Percentiles rank a stretch among this genome's conserved stretches.
Evolutionary conservation across 179 eudicot genomes (phyloP).

Genomic region (Silene noctiflora): DNA sequence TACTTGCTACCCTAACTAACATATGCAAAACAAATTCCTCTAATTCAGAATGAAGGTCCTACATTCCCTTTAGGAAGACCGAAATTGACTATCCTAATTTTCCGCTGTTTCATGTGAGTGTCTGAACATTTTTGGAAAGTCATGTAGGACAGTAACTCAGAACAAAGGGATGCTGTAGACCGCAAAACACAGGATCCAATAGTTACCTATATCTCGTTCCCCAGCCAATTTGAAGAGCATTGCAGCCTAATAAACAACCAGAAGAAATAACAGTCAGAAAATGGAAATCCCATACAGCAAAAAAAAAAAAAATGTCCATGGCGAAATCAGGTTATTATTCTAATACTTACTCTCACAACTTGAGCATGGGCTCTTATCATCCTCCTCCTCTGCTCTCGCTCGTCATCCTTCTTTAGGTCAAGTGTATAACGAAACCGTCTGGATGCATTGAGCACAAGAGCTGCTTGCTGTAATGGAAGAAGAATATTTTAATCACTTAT

Average conservation of each 20-base stretch:
- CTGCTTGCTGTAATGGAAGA: conserved; percentile 66
- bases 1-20: no score
- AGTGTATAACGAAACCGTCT: conserved; percentile 91
- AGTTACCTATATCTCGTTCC: conserved; percentile 67
- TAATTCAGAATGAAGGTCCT: no score
- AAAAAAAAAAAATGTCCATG: not conserved
- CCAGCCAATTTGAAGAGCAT: conserved; percentile 94
- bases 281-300: not conserved
- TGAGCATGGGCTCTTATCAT: conserved; percentile 97
- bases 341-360: conserved; percentile 67
- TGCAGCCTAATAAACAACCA: conserved; percentile 59
- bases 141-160: no score
- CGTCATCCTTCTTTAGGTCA: conserved; percentile 72
- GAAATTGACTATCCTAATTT: no score
- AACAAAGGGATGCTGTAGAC: not conserved
- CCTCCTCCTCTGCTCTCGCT: conserved; percentile 65
- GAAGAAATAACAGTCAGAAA: conserved; percentile 13
- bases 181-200: conserved; percentile 7
- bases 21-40: no score
- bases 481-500: no score
- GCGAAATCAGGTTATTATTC: no score
- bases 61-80: no score
- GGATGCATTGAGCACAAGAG: conserved; percentile 92
- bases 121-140: no score
- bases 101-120: no score